Evolutionary conservation across 129 eudicot species (phyloP).

Genomic region (Silybum marianum): DNA sequence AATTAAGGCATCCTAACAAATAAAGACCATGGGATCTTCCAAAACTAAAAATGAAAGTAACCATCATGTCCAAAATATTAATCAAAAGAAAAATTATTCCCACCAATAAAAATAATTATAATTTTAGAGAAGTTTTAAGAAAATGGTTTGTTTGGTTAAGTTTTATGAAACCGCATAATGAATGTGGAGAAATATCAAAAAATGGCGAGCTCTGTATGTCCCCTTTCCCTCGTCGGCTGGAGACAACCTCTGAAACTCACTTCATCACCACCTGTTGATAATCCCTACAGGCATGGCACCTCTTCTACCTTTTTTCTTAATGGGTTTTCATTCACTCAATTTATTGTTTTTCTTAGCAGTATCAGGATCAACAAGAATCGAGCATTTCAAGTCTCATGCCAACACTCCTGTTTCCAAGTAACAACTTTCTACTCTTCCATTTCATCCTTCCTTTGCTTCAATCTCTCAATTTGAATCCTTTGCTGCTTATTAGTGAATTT

Average conservation of each 20-base stretch:
- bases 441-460: background rate
- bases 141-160: no score
- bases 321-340: background rate
- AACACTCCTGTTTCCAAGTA: constrained; percentile 69
- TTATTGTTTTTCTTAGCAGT: constrained; percentile 18
- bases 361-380: constrained; percentile 22
- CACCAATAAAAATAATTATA: no score
- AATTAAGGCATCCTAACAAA: background rate
- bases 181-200: no score
- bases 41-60: no score
- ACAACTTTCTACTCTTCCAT: constrained; percentile 16
- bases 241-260: background rate
- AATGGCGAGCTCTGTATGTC: constrained; percentile 13
- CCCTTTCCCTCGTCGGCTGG: background rate
- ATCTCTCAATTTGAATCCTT: no score
- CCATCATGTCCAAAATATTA: no score
- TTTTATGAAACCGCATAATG: no score
- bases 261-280: background rate
- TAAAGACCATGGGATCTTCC: no score
- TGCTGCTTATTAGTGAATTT: no score
- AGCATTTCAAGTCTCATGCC: constrained; percentile 46
- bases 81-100: no score
- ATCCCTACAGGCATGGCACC: background rate
- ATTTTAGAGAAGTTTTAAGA: no score
- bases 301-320: background rate